Percentiles rank a stretch among this genome's conserved stretches.
Evolutionary conservation across 139 green algal species (phyloP).

Genomic region (Chlamydomonas sp.): DNA sequence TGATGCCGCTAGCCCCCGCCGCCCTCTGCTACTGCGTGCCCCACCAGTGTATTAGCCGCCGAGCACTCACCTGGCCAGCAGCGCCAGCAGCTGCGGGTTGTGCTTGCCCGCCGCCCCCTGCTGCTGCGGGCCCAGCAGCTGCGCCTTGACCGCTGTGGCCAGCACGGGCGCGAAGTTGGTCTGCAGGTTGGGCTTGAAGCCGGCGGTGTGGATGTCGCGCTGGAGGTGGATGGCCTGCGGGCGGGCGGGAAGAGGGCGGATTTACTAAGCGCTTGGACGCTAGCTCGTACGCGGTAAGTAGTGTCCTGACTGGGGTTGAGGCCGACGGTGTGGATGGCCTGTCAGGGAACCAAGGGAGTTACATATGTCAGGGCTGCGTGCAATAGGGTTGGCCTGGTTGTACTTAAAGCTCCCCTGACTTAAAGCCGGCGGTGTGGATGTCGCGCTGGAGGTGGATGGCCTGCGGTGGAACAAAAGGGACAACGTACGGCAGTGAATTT

Average conservation of each 20-base stretch:
- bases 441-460: conserved; percentile 78
- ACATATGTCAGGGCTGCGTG: no score
- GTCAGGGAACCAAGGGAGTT: background rate
- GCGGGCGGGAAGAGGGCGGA: background rate
- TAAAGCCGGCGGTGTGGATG: conserved; percentile 88
- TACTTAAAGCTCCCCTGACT: conserved; percentile 49
- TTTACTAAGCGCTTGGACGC: no score
- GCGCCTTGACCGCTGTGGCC: conserved; percentile 60
- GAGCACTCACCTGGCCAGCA: conserved; percentile 68
- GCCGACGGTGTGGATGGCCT: no score
- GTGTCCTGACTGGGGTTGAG: background rate
- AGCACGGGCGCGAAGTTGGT: conserved; percentile 90
- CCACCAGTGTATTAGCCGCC: no score
- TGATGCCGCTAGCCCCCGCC: no score
- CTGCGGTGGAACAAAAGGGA: background rate
- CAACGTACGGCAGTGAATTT: no score
- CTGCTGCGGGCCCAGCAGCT: conserved; percentile 11
- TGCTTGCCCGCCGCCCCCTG: conserved; percentile 61
- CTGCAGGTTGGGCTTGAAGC: conserved; percentile 95
- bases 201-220: conserved; percentile 77
- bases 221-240: conserved; percentile 71
- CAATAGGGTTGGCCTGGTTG: no score
- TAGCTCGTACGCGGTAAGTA: no score
- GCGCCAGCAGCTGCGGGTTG: conserved; percentile 77
- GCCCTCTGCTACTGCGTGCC: no score